phyloP scores from a whole-genome alignment of 1,284 basidiomycete genomes.

The Puccinia polysora region DNA sequence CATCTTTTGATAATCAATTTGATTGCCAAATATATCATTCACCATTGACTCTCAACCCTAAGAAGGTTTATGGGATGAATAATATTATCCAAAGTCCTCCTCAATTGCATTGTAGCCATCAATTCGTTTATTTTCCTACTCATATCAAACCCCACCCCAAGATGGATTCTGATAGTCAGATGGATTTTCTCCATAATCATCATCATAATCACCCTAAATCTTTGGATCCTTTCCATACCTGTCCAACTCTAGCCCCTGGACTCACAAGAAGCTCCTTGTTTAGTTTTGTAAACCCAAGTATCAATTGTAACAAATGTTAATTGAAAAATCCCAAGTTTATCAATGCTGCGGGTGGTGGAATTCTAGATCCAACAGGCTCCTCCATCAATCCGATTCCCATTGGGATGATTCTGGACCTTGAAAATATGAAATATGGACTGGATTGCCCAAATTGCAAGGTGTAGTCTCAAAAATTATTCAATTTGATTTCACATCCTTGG shows the following conservation, averaged over 20 bases:
- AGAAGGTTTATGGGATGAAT: not conserved
- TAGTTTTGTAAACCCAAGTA: conserved; percentile 27
- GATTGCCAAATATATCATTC: too few relatives aligned
- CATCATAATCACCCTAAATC: conserved; percentile 12
- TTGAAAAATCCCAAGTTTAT: not conserved
- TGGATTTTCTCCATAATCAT: too few relatives aligned
- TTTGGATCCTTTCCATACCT: conserved; percentile 2
- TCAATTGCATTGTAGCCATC: not conserved
- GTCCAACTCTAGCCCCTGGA: conserved; percentile 10
- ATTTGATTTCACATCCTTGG: not conserved
- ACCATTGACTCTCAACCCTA: too few relatives aligned
- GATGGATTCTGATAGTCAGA: too few relatives aligned
- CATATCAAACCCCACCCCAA: too few relatives aligned
- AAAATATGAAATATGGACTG: conserved; percentile 37
- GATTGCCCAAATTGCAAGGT: conserved; percentile 43
- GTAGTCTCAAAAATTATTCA: too few relatives aligned
- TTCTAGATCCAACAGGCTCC: not conserved
- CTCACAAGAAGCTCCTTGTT: conserved; percentile 29
- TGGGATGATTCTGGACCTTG: conserved; percentile 19
- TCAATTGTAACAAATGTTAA: conserved; percentile 4
- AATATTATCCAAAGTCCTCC: not conserved
- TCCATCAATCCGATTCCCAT: conserved; percentile 10
- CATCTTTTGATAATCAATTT: too few relatives aligned
- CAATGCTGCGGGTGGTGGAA: not conserved
- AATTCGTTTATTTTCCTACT: not conserved